These are phyloP conservation scores for Galerina marginata DNA, from an alignment of 768 basidiomycete genomes.

Conservation along the genomic window DNA sequence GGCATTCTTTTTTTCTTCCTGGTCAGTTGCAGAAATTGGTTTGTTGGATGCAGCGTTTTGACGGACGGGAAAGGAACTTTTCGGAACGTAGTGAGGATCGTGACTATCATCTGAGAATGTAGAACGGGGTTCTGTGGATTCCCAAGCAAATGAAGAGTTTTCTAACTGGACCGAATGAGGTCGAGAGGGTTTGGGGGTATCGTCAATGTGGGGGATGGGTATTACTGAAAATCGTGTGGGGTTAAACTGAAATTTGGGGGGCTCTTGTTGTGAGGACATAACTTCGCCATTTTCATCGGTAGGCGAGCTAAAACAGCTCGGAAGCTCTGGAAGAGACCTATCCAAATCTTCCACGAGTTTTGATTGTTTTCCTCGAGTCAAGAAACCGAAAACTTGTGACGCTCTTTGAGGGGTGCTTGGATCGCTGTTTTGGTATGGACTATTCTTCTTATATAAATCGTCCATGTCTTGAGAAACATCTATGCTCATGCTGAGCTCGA, in stretches of 20 bases:
- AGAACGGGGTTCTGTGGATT: constrained; percentile 18
- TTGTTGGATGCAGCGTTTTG: constrained; percentile 11
- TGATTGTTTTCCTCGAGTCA: constrained; percentile 53
- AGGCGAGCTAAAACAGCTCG: constrained; percentile 47
- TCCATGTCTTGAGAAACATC: constrained; percentile 42
- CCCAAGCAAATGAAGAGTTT: constrained; percentile 13
- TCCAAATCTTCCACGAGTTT: constrained; percentile 38
- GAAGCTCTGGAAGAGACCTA: constrained; percentile 42
- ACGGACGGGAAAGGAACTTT: not conserved
- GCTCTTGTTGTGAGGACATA: not conserved
- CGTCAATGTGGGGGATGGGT: constrained; percentile 18
- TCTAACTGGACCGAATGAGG: constrained; percentile 16
- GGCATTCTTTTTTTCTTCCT: constrained; percentile 32
- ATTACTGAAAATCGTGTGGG: constrained; percentile 24
- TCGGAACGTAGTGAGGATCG: not conserved
- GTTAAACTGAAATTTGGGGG: constrained; percentile 37
- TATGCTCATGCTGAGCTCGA: constrained; percentile 64
- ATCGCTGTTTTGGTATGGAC: constrained; percentile 40
- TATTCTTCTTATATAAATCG: constrained; percentile 27
- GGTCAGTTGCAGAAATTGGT: constrained; percentile 17
- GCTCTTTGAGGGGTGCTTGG: constrained; percentile 68
- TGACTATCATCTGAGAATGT: constrained; percentile 32
- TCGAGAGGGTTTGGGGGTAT: constrained; percentile 20
- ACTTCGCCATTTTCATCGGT: constrained; percentile 33
- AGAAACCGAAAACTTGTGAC: constrained; percentile 77